phyloP scores from a whole-genome alignment of 108 stramenopile genomes.

The Licmophora abbreviata region DNA sequence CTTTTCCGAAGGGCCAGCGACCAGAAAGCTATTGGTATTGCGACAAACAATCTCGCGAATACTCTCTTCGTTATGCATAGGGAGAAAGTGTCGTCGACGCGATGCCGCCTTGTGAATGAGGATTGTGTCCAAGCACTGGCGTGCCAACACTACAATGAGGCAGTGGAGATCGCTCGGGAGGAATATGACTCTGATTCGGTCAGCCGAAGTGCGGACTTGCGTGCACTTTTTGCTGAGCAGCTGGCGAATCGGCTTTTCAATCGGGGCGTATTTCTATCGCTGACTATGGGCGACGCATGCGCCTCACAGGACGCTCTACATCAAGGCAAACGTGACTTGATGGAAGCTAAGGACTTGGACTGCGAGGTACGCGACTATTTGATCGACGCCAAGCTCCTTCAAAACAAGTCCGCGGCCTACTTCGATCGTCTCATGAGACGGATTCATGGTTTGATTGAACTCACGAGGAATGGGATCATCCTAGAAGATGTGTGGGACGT shows the following conservation, averaged over 20 bases:
- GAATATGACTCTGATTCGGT: constrained; percentile 22
- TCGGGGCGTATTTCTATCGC: constrained; percentile 47
- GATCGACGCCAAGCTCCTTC: constrained; percentile 10
- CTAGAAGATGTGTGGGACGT: constrained; percentile 36
- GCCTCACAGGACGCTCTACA: constrained; percentile 20
- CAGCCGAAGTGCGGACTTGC: constrained; percentile 15
- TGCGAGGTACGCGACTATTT: constrained; percentile 35
- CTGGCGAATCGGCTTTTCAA: constrained; percentile 61
- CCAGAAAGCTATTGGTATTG: constrained; percentile 53
- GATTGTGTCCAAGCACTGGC: not conserved
- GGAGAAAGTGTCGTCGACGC: not conserved
- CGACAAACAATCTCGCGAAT: constrained; percentile 55
- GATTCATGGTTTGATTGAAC: constrained; percentile 26
- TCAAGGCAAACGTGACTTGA: constrained; percentile 23
- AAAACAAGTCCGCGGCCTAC: not conserved
- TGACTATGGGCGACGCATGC: constrained; percentile 18
- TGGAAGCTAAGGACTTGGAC: constrained; percentile 18
- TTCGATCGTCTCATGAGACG: constrained; percentile 38
- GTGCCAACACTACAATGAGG: constrained; percentile 21
- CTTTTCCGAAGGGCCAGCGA: constrained; percentile 49
- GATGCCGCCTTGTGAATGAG: constrained; percentile 11
- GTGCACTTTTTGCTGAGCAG: constrained; percentile 32
- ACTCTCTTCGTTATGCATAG: constrained; percentile 30
- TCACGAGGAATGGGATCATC: constrained; percentile 20
- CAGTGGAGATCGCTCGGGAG: constrained; percentile 30